These are phyloP conservation scores for Alternaria sp. DNA, from an alignment of 2,329 filamentous ascomycete genomes.

Conservation along the genomic window DNA sequence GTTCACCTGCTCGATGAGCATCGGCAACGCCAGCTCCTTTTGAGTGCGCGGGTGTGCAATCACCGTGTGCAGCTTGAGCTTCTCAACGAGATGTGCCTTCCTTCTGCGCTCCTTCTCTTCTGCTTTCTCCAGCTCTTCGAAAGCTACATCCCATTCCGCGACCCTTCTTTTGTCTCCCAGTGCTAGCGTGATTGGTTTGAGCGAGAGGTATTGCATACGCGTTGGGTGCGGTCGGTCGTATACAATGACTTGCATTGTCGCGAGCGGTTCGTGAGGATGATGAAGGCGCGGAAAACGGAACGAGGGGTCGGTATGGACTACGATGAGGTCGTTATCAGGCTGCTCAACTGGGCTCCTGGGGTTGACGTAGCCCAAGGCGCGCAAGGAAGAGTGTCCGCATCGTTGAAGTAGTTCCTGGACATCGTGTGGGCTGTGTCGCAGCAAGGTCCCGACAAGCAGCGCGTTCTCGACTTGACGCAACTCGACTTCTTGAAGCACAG, in stretches of 20 bases:
- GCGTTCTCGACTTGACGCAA: slow-evolving; percentile 76
- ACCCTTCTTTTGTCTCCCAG: slow-evolving; percentile 67
- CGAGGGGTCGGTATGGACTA: slow-evolving; percentile 60
- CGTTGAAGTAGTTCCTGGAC: slow-evolving; percentile 80
- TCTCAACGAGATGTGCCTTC: slow-evolving; percentile 75
- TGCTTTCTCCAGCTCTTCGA: slow-evolving; percentile 67
- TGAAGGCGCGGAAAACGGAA: slow-evolving; percentile 72
- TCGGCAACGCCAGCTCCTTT: slow-evolving; percentile 80
- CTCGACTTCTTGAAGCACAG: slow-evolving; percentile 88
- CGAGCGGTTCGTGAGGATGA: slow-evolving; percentile 67
- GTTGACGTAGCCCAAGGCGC: slow-evolving; percentile 86
- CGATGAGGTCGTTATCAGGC: slow-evolving; percentile 74
- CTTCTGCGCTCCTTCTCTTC: slow-evolving; percentile 71
- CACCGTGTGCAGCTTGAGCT: slow-evolving; percentile 87
- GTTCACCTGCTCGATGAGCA: slow-evolving; percentile 92
- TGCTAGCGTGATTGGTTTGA: slow-evolving; percentile 86
- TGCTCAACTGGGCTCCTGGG: slow-evolving; percentile 53
- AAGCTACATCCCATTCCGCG: slow-evolving; percentile 49
- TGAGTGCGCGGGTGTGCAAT: slow-evolving; percentile 75
- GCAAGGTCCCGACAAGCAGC: slow-evolving; percentile 79
- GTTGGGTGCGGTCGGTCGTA: slow-evolving; percentile 86
- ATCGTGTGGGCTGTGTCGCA: slow-evolving; percentile 81
- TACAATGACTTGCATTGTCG: slow-evolving; percentile 84
- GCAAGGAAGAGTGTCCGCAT: slow-evolving; percentile 81
- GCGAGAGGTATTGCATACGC: slow-evolving; percentile 95